Evolutionary conservation across 441 rosid genomes (phyloP).

Genomic region (Pelargonium myrrhifolium): DNA sequence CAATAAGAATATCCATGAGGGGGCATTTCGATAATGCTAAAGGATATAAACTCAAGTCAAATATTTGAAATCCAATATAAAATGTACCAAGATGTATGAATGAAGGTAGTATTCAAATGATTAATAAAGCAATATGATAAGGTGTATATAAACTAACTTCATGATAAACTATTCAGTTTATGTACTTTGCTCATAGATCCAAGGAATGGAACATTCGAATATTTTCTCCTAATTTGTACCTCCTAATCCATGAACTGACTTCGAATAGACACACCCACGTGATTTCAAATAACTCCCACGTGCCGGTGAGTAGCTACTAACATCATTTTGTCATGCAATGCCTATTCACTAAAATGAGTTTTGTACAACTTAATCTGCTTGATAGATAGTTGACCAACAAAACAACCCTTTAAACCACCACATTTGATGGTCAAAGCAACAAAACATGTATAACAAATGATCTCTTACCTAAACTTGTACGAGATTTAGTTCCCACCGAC

Average conservation of each 20-base stretch:
- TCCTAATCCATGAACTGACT: neutral
- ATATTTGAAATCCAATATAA: too few relatives aligned
- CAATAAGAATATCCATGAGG: neutral
- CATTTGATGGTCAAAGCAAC: neutral
- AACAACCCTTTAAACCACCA: neutral
- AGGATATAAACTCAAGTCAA: neutral
- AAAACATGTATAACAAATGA: neutral
- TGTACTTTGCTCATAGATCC: neutral
- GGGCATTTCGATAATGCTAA: neutral
- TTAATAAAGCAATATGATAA: too few relatives aligned
- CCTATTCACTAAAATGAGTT: neutral
- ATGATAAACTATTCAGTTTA: too few relatives aligned
- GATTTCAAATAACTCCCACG: neutral
- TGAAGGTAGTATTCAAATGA: too few relatives aligned
- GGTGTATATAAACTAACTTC: too few relatives aligned
- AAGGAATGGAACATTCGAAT: neutral
- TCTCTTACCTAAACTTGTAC: neutral
- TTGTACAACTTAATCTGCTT: neutral
- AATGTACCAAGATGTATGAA: too few relatives aligned
- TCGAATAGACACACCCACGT: neutral
- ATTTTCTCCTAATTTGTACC: neutral
- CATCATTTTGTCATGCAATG: neutral
- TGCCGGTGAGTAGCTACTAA: neutral
- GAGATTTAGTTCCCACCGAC: slow-evolving; percentile 13
- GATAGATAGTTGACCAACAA: neutral